Conservation (phyloP, 164 flowering plant genomes). For the Cinnamomum chago region DNA sequence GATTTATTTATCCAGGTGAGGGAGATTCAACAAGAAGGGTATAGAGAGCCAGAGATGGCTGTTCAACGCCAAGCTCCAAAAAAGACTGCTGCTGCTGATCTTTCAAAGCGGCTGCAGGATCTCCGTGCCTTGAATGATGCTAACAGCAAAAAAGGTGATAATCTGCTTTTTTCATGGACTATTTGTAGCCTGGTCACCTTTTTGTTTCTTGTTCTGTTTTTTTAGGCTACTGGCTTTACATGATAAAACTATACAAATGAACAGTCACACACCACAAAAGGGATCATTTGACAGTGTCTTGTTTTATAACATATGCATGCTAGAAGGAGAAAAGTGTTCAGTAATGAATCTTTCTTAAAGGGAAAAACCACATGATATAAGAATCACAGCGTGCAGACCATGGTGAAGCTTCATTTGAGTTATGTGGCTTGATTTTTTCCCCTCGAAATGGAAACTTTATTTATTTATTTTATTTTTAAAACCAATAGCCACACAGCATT, state of each 20-base stretch:
- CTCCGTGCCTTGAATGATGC: conserved; percentile 57
- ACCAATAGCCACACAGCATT: no score
- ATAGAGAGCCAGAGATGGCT: conserved; percentile 39
- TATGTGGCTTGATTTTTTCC: no score
- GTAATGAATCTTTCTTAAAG: background rate
- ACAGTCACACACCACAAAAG: background rate
- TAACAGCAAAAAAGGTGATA: conserved; percentile 64
- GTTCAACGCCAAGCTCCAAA: conserved; percentile 48
- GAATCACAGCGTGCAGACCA: no score
- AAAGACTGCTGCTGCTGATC: conserved; percentile 74
- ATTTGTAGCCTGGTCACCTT: background rate
- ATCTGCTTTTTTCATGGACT: background rate
- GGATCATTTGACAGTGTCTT: background rate
- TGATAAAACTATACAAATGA: background rate
- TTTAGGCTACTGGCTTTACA: background rate
- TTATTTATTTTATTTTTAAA: no score
- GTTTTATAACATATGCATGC: background rate
- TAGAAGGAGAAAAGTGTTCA: background rate
- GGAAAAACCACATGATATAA: background rate
- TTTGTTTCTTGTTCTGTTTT: background rate
- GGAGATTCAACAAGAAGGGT: conserved; percentile 67
- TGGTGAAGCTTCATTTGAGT: no score
- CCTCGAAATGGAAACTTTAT: no score
- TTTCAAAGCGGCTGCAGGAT: conserved; percentile 75
- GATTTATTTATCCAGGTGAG: conserved; percentile 43